Conservation (phyloP, 2,329 filamentous ascomycete genomes). For the Celoporthe dispersa region DNA sequence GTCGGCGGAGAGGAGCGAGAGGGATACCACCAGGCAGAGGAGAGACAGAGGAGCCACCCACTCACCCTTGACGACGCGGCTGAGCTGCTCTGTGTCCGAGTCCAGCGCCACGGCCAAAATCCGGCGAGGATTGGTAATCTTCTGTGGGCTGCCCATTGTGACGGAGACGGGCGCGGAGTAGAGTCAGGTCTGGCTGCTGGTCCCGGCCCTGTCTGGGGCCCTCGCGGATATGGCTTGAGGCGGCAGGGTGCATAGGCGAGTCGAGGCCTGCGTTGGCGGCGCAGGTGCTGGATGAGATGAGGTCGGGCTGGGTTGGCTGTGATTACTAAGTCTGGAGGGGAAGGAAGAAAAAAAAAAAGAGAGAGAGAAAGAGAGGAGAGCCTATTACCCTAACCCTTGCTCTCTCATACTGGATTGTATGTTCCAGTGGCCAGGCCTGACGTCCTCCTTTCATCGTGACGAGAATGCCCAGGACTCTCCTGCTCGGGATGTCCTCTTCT, state of each 20-base stretch:
- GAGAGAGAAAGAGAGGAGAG: too few species aligned
- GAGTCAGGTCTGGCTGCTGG: not conserved
- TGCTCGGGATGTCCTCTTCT: not conserved
- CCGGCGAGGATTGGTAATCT: conserved; percentile 57
- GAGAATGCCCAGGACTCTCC: too few species aligned
- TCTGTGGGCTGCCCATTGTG: conserved; percentile 32
- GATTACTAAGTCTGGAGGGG: not conserved
- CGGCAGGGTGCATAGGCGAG: not conserved
- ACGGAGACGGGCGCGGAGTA: not conserved
- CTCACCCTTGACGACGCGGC: conserved; percentile 58
- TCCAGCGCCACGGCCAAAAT: conserved; percentile 62
- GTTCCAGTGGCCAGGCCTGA: too few species aligned
- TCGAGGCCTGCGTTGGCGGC: not conserved
- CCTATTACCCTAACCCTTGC: not conserved
- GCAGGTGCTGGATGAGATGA: conserved; percentile 4
- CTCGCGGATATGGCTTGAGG: not conserved
- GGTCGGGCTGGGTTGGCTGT: not conserved
- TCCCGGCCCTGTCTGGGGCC: not conserved
- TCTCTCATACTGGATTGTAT: not conserved
- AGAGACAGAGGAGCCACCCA: not conserved
- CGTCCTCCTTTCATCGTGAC: not conserved
- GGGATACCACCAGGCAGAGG: too few species aligned
- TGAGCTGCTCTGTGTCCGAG: conserved; percentile 51
- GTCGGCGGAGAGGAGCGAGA: too few species aligned
- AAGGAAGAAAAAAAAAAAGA: too few species aligned